Base-by-base conservation (phyloP, 305 asterid genomes). In the Fraxinus paxiana region DNA sequence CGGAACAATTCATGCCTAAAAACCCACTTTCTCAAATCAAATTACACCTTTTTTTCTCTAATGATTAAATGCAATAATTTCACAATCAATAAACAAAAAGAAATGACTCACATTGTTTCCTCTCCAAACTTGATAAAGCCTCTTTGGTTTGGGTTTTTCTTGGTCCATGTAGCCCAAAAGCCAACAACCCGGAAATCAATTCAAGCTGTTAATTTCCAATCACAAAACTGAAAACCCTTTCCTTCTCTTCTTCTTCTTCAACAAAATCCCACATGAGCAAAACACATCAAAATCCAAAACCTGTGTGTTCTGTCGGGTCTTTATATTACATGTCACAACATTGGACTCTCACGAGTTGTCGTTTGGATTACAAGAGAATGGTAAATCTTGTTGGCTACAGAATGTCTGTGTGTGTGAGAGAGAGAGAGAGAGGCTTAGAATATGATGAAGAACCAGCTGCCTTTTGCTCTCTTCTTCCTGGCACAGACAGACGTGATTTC, bases 41-140 rank as follows among this genome's bases (percentile, higher is more conserved):
- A 15, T 54, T 17, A n/a, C 18, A 48, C 24, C 26, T 26, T 24
- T 56, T 20, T 18, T 46, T 22, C 5, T 6, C 71, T 28, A 73
- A 78, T 67, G 3, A 33, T 51, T 80, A 26, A 43, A 33, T 77
- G 65, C 7, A 26, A 9, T 1, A 28, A 54, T 65, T 20, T 63
- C 72, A 63, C 72, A 24, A 12, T 22, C 34, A 63, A 63, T 15
- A 63, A 67, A 12, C 13, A 59, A 15, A 59, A 20, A 4, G 67
- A 54, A 51, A 37, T 28, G 38, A 79, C 90, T 90, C 85, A 93
- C 97, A 85, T 93, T 93, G 89, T 89, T 92, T 71, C 97, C 97
- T 77, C 84, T 90, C 97, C 97, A 93, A 43, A 89, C 91, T 80
- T 85, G 91, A 87, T 88, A 90, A 73, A 93, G 92, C 91, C 88